These are phyloP conservation scores for Vachellia pachyceras DNA, from an alignment of 306 rosid species.

Conservation along the genomic window DNA sequence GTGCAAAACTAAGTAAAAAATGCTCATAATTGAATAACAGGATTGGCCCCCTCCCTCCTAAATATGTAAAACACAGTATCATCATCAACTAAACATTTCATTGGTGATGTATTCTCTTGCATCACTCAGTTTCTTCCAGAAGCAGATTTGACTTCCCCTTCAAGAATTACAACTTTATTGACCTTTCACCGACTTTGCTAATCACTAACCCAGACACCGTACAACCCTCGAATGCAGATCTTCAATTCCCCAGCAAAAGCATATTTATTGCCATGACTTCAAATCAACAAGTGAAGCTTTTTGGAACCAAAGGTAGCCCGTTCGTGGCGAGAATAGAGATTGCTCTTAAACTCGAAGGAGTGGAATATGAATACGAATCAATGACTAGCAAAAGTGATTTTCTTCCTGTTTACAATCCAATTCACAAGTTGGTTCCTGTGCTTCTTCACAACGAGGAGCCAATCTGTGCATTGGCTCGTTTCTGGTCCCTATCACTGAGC, in stretches of 20 bases:
- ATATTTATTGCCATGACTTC: constrained; percentile 11
- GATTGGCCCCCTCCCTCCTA: no score
- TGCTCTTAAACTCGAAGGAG: constrained; percentile 57
- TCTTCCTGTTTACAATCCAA: constrained; percentile 54
- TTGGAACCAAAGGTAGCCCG: constrained; percentile 44
- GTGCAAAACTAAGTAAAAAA: no score
- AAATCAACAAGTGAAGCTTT: constrained; percentile 37
- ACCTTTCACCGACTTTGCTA: background rate
- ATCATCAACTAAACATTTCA: no score
- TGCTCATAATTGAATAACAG: no score
- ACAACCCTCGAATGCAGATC: no score
- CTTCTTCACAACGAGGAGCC: constrained; percentile 49
- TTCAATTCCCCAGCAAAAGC: no score
- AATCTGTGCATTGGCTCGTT: no score
- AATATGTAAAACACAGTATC: no score
- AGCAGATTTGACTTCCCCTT: background rate
- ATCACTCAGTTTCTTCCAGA: background rate
- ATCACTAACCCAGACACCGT: no score
- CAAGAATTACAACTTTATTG: background rate
- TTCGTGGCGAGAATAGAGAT: constrained; percentile 38
- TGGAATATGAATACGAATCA: constrained; percentile 45
- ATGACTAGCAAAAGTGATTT: constrained; percentile 36
- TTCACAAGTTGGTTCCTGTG: constrained; percentile 52
- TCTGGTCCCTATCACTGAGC: no score
- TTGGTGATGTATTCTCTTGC: constrained; percentile 1